Conservation (phyloP, 371 early-diverging fungal species). For the Mucor piriformis region DNA sequence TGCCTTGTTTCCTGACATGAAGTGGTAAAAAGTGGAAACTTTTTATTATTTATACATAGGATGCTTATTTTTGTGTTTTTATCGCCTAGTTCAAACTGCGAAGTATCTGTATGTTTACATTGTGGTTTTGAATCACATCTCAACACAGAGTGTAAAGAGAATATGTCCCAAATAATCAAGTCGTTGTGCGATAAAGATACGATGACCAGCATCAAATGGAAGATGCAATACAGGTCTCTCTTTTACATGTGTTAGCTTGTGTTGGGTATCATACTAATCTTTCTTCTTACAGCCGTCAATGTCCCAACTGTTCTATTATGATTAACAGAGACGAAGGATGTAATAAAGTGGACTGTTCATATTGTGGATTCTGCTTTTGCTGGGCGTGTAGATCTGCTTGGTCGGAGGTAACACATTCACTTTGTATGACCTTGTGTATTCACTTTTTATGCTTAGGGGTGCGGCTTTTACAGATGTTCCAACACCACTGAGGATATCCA, state of each 20-base stretch:
- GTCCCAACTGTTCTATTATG: constrained; percentile 75
- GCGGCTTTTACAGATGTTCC: constrained; percentile 38
- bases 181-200: constrained; percentile 18
- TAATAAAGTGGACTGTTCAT: constrained; percentile 78
- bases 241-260: no score
- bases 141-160: constrained; percentile 39
- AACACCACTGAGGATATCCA: background rate
- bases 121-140: constrained; percentile 57
- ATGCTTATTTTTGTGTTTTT: background rate
- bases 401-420: constrained; percentile 35
- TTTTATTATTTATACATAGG: background rate
- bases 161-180: constrained; percentile 31
- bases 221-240: constrained; percentile 41
- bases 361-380: constrained; percentile 75
- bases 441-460: constrained; percentile 19
- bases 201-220: constrained; percentile 47
- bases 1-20: constrained; percentile 50
- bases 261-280: no score
- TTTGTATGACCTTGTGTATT: background rate
- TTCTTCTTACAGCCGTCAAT: constrained; percentile 52
- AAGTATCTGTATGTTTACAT: constrained; percentile 47
- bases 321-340: constrained; percentile 83
- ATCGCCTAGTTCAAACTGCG: constrained; percentile 36
- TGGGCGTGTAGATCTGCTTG: constrained; percentile 59
- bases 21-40: constrained; percentile 42